Conservation (phyloP, 164 flowering plant genomes). For the Tetrastigma voinierianum region DNA sequence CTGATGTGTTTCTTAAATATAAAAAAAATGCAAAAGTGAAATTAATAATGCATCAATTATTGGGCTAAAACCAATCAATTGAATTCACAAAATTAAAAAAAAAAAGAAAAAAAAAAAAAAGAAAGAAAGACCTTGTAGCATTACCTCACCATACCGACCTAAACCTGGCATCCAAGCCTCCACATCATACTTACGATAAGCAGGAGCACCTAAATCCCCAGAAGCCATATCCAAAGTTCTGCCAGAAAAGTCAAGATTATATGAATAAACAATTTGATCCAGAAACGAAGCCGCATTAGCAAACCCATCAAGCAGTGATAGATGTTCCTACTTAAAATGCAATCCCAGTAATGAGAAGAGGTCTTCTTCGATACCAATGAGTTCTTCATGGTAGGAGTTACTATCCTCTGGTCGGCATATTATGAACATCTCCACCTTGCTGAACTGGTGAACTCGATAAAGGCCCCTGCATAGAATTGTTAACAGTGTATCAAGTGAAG, state of each 20-base stretch:
- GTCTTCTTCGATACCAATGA: conserved; percentile 79
- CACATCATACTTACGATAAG: conserved; percentile 89
- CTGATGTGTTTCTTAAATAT: too few relatives aligned
- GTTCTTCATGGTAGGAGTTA: conserved; percentile 69
- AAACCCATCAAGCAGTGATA: neutral
- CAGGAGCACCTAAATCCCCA: conserved; percentile 93
- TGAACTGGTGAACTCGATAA: conserved; percentile 95
- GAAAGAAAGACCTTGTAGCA: neutral
- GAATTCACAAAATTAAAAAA: neutral
- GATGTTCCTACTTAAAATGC: conserved; percentile 67
- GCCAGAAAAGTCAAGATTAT: conserved; percentile 16
- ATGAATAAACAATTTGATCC: neutral
- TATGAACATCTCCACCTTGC: conserved; percentile 96
- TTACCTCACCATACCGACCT: conserved; percentile 94
- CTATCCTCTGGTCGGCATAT: conserved; percentile 92
- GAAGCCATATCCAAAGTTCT: conserved; percentile 96
- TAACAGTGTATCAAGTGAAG: neutral
- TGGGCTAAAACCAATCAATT: neutral
- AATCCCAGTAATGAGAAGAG: conserved; percentile 80
- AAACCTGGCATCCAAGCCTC: conserved; percentile 99
- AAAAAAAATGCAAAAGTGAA: too few relatives aligned
- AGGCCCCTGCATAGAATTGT: conserved; percentile 71
- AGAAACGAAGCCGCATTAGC: neutral
- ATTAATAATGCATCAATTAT: too few relatives aligned
- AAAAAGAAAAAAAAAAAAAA: neutral